Conservation (phyloP, 305 asterid species). For the Fraxinus angustifolia region DNA sequence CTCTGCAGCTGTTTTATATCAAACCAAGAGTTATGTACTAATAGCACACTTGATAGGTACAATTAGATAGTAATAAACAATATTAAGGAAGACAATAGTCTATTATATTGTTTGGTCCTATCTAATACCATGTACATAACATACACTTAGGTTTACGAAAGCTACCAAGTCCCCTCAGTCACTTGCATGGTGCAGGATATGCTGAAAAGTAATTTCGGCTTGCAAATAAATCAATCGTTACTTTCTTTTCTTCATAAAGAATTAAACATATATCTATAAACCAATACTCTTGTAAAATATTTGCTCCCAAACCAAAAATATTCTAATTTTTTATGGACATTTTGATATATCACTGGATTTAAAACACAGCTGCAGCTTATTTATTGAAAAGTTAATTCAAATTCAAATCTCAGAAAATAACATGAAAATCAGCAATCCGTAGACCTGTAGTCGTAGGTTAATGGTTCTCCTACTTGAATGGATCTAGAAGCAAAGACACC, state of each 20-base stretch:
- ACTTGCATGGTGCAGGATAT: not conserved
- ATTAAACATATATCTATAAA: not conserved
- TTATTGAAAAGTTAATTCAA: not conserved
- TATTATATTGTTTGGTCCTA: not conserved
- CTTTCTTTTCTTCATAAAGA: not conserved
- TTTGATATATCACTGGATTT: not conserved
- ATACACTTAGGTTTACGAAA: not conserved
- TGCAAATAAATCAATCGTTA: not conserved
- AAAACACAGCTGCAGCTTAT: slow-evolving; percentile 4
- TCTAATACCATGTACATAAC: not conserved
- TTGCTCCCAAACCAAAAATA: not conserved
- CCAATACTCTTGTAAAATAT: not conserved
- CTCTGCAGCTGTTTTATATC: not conserved
- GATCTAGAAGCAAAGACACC: slow-evolving; percentile 83
- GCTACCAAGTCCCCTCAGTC: not conserved
- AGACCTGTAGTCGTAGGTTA: slow-evolving; percentile 89
- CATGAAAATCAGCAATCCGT: slow-evolving; percentile 3
- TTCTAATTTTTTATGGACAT: not conserved
- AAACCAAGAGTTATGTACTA: not conserved
- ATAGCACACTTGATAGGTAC: not conserved
- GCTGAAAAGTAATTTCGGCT: not conserved
- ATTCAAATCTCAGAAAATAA: not conserved
- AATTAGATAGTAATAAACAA: not conserved
- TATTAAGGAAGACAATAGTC: not conserved
- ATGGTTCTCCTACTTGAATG: slow-evolving; percentile 74